Base-by-base conservation (phyloP, 73 alveolate species). In the Loxodes magnus region DNA sequence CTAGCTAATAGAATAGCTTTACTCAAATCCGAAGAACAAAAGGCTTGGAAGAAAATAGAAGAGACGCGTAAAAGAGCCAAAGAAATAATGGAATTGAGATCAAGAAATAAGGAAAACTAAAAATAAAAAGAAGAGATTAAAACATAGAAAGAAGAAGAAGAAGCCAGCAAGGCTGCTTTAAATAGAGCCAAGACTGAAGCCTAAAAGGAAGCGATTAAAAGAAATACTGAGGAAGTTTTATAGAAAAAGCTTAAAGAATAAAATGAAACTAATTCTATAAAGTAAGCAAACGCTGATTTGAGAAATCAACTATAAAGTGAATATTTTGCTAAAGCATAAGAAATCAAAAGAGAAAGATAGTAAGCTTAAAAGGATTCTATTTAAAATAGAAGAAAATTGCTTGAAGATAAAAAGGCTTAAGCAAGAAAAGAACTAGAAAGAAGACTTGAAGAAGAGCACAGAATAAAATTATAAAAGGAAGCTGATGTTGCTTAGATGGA, bases 401-500 rank as follows among this genome's bases (percentile, higher is more conserved):
- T 9, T 1, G 27, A 9, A 22, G 59, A 46, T 5, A 46, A 24
- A 22, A 17, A 21, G n/a, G 34, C 7, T n/a, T 10, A 20, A 1
- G 5, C 34, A 21, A 46, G 34, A 22, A 10, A n/a, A 21, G 59
- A 46, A 1, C 0, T 10, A 24, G 59, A 46, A 46, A 46, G 39
- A 24, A 46, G 27, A 22, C 22, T 46, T 46, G 59, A 46, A 22
- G 59, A 46, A 21, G 59, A 46, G 17, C 22, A 46, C 27, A 17
- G 34, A 24, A 17, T 46, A n/a, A 17, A 41, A 46, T 25, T 37
- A 22, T 10, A 21, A 2, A 46, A 24, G 17, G 59, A 46, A 19
- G 59, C 22, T 25, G 43, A 49, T 4, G 64, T 60, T 0, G 37
- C 56, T 4, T 51, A 60, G 51, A 60, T 60, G 74, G 74, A 60